Evolutionary conservation across 1,284 basidiomycete genomes (phyloP).

Genomic region (Tilletia horrida): DNA sequence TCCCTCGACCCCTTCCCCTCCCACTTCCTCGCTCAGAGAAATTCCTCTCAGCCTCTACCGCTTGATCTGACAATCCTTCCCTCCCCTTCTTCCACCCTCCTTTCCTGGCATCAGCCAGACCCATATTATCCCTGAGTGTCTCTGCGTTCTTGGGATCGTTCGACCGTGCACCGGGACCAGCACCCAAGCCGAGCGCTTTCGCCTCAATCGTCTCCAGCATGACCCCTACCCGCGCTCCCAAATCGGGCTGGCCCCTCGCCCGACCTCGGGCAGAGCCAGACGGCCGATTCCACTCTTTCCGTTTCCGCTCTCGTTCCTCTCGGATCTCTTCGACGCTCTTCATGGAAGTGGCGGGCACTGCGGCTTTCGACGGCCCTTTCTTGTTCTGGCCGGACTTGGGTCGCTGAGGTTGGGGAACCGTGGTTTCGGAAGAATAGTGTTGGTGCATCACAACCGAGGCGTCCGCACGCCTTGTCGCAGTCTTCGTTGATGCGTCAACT

Average conservation of each 20-base stretch:
- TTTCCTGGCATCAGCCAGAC: neutral
- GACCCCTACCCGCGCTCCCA: conserved; percentile 50
- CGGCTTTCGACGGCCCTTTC: neutral
- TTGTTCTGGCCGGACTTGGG: neutral
- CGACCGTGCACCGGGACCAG: neutral
- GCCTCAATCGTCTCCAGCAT: conserved; percentile 38
- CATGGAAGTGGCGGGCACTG: too few species aligned
- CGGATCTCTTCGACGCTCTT: conserved; percentile 34
- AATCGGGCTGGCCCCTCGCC: conserved; percentile 49
- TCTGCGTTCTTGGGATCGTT: too few species aligned
- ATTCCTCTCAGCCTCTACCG: neutral
- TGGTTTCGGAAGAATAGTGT: conserved; percentile 24
- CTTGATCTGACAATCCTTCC: neutral
- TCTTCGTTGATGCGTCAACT: neutral
- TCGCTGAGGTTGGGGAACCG: neutral
- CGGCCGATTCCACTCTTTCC: conserved; percentile 46
- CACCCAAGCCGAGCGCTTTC: neutral
- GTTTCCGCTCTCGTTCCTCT: conserved; percentile 35
- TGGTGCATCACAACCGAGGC: conserved; percentile 31
- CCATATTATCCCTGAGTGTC: neutral
- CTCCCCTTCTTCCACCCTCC: neutral
- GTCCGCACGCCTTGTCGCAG: conserved; percentile 18
- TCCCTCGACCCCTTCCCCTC: neutral
- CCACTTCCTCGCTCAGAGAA: neutral
- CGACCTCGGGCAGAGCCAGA: conserved; percentile 41